Conservation (phyloP, 345 rosid genomes). For the Leavenworthia alabamica region DNA sequence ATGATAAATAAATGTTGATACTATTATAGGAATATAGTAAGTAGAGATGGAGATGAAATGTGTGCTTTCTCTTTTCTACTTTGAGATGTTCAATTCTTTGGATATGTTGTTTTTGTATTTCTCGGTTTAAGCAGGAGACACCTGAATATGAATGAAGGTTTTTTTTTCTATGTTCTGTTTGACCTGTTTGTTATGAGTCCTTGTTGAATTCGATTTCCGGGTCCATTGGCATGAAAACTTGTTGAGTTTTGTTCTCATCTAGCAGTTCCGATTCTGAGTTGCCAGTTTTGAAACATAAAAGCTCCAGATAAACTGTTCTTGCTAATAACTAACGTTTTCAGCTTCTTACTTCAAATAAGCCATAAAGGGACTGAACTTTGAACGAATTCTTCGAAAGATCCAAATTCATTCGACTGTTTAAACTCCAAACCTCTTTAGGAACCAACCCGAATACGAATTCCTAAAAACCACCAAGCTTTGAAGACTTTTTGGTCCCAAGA, state of each 20-base stretch:
- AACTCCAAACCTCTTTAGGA: conserved; percentile 52
- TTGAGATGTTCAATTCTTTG: neutral
- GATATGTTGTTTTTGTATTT: neutral
- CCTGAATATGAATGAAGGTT: too few species aligned
- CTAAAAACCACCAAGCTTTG: conserved; percentile 69
- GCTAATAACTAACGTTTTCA: conserved; percentile 49
- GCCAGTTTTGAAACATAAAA: conserved; percentile 51
- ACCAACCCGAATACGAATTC: conserved; percentile 65
- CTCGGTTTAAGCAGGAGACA: neutral
- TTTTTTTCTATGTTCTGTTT: too few species aligned
- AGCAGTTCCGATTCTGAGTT: conserved; percentile 29
- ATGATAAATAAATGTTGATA: conserved; percentile 18
- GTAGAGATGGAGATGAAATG: conserved; percentile 9
- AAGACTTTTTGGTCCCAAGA: conserved; percentile 44
- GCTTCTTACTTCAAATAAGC: conserved; percentile 45
- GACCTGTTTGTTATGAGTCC: too few species aligned
- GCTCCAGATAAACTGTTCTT: conserved; percentile 52
- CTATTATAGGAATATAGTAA: conserved; percentile 15
- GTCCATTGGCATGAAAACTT: conserved; percentile 61
- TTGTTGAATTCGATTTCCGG: too few species aligned
- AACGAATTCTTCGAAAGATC: conserved; percentile 60
- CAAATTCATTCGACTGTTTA: conserved; percentile 42
- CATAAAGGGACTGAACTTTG: conserved; percentile 47
- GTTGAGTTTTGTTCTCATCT: conserved; percentile 52
- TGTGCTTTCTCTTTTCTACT: conserved; percentile 11